Base-by-base conservation (phyloP, 2,329 filamentous ascomycete species). In the Aspergillus felis region DNA sequence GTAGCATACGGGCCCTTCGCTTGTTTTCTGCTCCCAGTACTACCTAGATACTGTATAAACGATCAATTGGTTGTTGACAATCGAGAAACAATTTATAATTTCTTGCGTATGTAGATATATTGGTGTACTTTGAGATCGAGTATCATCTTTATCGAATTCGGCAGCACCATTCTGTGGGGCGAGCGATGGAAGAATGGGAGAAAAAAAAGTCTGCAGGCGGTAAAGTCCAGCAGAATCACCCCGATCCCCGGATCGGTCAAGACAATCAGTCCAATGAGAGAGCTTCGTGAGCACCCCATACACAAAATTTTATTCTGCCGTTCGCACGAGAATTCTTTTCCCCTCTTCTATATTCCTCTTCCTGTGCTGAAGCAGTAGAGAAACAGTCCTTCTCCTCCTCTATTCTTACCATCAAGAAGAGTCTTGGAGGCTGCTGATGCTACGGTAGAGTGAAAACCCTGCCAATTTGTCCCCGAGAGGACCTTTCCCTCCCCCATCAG, bases 391-490 rank as follows among this genome's bases (percentile, higher is more conserved):
- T 50, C 53, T 60, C 51, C 56, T 48, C 46, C 32, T 51, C 12
- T 46, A 41, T 25, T 49, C 41, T 50, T 41, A 55, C 51, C 46
- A 56, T 53, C 54, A 51, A 55, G 57, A 55, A 63, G 61, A 63
- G 61, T 70, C 64, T 66, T 66, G 66, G 60, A 70, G 64, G 62
- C 68, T 66, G 68, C 69, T 69, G 64, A 74, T 75, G 74, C 69
- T 71, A 71, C 67, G 69, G 65, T 74, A 73, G 70, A 75, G 67
- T 65, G 64, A 68, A 58, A 60, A 64, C 59, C 58, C 55, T 62
- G 56, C 57, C 62, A 61, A 64, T 69, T 64, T 66, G 73, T 75
- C 73, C 73, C 61, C 68, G 67, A 66, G 72, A 75, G 72, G 73
- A 74, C 72, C 68, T 63, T 65, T 61, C 55, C 61, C 60, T 57